These are phyloP conservation scores for Wickerhamiella sorbophila DNA, from an alignment of 805 yeast genomes.

Conservation along the genomic window DNA sequence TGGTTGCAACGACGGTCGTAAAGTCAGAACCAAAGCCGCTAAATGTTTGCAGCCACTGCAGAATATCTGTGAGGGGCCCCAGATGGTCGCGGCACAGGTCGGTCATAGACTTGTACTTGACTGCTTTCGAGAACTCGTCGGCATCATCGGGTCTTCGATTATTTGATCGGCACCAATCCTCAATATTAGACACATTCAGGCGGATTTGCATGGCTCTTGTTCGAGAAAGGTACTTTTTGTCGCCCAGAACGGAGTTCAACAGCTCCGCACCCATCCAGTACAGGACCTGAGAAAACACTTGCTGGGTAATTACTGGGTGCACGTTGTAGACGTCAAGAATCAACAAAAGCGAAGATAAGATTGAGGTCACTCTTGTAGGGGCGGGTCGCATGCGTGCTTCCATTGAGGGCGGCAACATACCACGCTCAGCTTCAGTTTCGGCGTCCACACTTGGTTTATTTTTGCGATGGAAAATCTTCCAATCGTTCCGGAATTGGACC, in stretches of 20 bases:
- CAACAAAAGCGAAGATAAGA: constrained; percentile 75
- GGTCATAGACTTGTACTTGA: constrained; percentile 41
- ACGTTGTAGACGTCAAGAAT: constrained; percentile 71
- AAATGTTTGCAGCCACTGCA: constrained; percentile 85
- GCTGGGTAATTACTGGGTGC: constrained; percentile 63
- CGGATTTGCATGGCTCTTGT: constrained; percentile 81
- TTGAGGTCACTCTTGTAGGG: constrained; percentile 72
- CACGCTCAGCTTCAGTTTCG: constrained; percentile 62
- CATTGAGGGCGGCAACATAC: constrained; percentile 67
- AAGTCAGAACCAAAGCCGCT: constrained; percentile 46
- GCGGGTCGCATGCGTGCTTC: constrained; percentile 73
- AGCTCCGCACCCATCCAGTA: constrained; percentile 61
- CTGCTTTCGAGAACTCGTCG: constrained; percentile 15
- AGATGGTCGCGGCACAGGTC: constrained; percentile 54
- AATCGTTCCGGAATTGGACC: constrained; percentile 60
- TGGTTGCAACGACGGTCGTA: constrained; percentile 27
- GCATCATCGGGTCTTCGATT: constrained; percentile 34
- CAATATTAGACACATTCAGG: constrained; percentile 69
- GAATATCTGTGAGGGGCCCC: constrained; percentile 57
- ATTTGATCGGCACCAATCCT: constrained; percentile 82
- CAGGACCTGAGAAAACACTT: constrained; percentile 61
- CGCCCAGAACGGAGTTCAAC: constrained; percentile 58
- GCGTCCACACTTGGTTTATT: constrained; percentile 33
- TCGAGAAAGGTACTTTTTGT: constrained; percentile 60
- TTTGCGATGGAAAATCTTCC: constrained; percentile 44